Base-by-base conservation (phyloP, 768 basidiomycete genomes). In the Tylopilus vinaceipallidus region DNA sequence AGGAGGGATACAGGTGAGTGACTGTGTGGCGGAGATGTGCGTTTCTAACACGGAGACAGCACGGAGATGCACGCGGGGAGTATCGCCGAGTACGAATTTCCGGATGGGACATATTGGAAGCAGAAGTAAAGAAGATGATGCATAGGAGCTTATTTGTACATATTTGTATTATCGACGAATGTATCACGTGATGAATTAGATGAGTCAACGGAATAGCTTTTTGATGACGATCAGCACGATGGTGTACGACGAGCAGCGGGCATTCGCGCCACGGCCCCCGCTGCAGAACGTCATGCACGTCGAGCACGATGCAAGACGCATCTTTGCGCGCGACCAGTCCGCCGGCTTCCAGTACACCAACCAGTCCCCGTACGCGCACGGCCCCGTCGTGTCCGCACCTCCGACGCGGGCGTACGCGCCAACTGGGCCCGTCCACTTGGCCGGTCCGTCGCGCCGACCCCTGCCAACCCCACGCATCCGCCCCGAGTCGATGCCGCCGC, bases 1-100 rank as follows among this genome's bases (percentile, higher is more conserved):
- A 75, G 22, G 91, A 90, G 57, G 91, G 91, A 3, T 91, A 90
- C 67, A 91, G 59, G 60, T 55, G 41, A 43, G 58, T 16, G 22
- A 37, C 44, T 16, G 23, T 40, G 12, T 3, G 6, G 46, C 41
- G 49, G 57, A 49, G 24, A 53, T 47, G 40, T 12, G 23, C 29
- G 6, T 43, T 19, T 33, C 37, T 50, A 47, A 56, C 49, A 33
- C 22, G 37, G 14, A 20, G 32, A 8, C 17, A 63, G 91, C 54
- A 94, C 95, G 63, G 88, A 94, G 73, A 93, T 95, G 83, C 77
- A 81, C 65, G 77, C 83, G 50, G 62, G 77, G 36, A 88, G 87
- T 54, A 91, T 95, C 59, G 80, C 79, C 13, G 80, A 85, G 62
- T 95, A 77, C 63, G 83, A 87, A 60, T 95, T 81, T 81, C 93